Conservation (phyloP, 768 basidiomycete species). For the Hirschioporus abietinus region DNA sequence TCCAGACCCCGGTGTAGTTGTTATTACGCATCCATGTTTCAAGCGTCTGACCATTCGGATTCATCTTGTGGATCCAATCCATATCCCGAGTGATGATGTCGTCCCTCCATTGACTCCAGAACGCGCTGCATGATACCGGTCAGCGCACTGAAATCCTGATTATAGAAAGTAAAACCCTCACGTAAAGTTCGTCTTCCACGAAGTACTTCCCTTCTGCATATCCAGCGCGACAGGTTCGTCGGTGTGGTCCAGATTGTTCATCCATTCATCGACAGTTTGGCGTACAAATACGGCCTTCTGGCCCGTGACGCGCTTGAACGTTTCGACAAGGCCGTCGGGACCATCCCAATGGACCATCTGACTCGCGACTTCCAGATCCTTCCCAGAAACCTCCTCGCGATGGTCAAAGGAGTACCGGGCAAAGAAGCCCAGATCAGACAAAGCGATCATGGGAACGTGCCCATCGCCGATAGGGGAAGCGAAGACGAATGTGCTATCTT, state of each 20-base stretch:
- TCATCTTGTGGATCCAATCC: conserved; percentile 36
- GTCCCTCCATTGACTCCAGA: conserved; percentile 40
- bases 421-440: conserved; percentile 37
- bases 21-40: conserved; percentile 38
- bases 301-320: conserved; percentile 34
- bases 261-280: conserved; percentile 30
- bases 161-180: background rate
- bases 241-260: conserved; percentile 23
- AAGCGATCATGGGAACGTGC: conserved; percentile 33
- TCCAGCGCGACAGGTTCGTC: conserved; percentile 28
- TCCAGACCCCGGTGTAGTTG: conserved; percentile 22
- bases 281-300: conserved; percentile 29
- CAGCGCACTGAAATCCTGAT: background rate
- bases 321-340: conserved; percentile 18
- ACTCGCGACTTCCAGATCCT: conserved; percentile 32
- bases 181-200: conserved; percentile 34
- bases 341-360: conserved; percentile 29
- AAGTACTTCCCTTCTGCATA: conserved; percentile 26
- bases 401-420: conserved; percentile 34
- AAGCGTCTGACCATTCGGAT: conserved; percentile 31
- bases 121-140: conserved; percentile 16
- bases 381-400: conserved; percentile 28
- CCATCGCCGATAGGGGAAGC: conserved; percentile 31
- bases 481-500: conserved; percentile 36
- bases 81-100: conserved; percentile 38